A percentile compares a stretch with the other conserved stretches of the same genome.
These are phyloP conservation scores for Candida bentonensis DNA, from an alignment of 805 yeast genomes.

Conservation along the genomic window DNA sequence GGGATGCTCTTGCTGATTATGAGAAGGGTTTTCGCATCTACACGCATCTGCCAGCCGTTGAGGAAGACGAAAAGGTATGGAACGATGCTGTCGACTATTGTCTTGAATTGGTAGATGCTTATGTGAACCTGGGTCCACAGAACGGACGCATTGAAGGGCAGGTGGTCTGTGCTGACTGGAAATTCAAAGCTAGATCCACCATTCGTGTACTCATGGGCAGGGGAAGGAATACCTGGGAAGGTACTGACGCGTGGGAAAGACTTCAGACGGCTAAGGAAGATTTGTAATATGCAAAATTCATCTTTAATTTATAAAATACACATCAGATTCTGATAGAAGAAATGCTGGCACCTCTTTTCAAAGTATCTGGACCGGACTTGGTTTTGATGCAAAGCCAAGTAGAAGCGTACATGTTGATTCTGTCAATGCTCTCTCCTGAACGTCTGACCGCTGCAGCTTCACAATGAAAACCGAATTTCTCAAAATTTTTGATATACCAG, in stretches of 20 bases:
- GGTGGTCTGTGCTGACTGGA: conserved; percentile 87
- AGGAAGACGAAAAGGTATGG: conserved; percentile 51
- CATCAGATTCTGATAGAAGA: background rate
- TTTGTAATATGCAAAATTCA: conserved; percentile 10
- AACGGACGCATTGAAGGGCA: conserved; percentile 50
- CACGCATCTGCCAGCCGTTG: conserved; percentile 49
- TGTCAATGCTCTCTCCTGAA: conserved; percentile 53
- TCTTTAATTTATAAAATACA: background rate
- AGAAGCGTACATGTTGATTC: conserved; percentile 80
- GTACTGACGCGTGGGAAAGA: conserved; percentile 59
- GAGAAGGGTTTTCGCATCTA: conserved; percentile 77
- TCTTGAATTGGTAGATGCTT: conserved; percentile 68
- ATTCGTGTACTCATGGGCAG: conserved; percentile 64
- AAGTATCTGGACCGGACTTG: background rate
- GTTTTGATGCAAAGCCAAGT: conserved; percentile 69
- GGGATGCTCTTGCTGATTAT: conserved; percentile 74
- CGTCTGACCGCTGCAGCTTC: conserved; percentile 55
- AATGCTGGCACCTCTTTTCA: background rate
- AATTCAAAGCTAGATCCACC: conserved; percentile 60
- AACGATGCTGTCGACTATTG: conserved; percentile 68
- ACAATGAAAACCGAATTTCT: conserved; percentile 51
- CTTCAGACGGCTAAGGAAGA: conserved; percentile 40
- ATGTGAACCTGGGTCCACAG: conserved; percentile 72
- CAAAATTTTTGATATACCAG: conserved; percentile 64
- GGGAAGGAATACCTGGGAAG: conserved; percentile 72